Percentiles rank a stretch among this genome's conserved stretches.
These are phyloP conservation scores for Dothideomycetes sp. DNA, from an alignment of 2,329 filamentous ascomycete genomes.

Conservation along the genomic window DNA sequence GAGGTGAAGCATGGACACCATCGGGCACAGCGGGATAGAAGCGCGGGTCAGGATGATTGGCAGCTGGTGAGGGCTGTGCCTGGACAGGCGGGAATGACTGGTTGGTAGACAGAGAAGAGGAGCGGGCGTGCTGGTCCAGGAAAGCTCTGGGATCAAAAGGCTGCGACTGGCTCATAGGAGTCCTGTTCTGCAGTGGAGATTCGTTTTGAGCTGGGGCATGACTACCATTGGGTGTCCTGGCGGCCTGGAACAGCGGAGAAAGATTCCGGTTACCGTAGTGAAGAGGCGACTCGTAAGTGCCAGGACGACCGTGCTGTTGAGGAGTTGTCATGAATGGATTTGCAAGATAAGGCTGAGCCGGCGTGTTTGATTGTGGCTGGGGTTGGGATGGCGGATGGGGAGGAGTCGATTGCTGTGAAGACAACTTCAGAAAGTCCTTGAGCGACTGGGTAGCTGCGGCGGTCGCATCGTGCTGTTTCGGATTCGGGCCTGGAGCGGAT, in stretches of 20 bases:
- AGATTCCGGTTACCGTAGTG: constrained; percentile 33
- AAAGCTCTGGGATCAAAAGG: constrained; percentile 19
- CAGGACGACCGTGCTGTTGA: constrained; percentile 5
- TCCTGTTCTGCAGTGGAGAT: constrained; percentile 1
- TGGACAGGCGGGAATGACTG: constrained; percentile 12
- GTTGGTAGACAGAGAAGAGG: constrained; percentile 13
- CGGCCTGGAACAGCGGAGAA: constrained; percentile 37
- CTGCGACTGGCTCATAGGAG: constrained; percentile 2
- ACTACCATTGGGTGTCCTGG: constrained; percentile 24
- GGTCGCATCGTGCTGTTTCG: constrained; percentile 27
- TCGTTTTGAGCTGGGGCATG: constrained; percentile 13
- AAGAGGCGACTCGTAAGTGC: constrained; percentile 5
- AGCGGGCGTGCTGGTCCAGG: constrained; percentile 20
- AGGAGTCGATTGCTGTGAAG: constrained; percentile 1
- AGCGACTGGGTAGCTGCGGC: constrained; percentile 32
- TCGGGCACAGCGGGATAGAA: constrained; percentile 1
- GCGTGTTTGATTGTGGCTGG: constrained; percentile 10
- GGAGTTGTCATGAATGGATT: constrained; percentile 11
- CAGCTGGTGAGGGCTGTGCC: constrained; percentile 4
- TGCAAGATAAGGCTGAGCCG: constrained; percentile 13
- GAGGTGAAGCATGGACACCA: constrained; percentile 6
- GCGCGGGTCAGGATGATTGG: constrained; percentile 4
- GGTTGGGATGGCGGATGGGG: constrained; percentile 1
- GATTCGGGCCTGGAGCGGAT: constrained; percentile 21
- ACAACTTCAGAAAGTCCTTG: constrained; percentile 29